phyloP scores from a whole-genome alignment of 1,139 yeast genomes.

The Blastobotrys capitulatus region DNA sequence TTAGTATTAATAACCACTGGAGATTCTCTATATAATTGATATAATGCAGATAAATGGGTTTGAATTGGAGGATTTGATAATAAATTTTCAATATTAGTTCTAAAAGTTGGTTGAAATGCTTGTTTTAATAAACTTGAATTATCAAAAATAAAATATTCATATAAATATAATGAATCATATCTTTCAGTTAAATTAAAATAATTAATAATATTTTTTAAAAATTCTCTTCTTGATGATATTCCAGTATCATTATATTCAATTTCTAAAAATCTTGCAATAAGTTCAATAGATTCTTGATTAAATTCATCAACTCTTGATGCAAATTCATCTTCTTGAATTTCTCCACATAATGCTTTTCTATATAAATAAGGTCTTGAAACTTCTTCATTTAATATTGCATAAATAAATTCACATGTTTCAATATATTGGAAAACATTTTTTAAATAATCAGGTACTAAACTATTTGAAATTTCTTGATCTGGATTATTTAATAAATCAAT shows the following conservation, averaged over 20 bases:
- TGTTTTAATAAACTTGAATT: slow-evolving; percentile 25
- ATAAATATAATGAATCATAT: slow-evolving; percentile 15
- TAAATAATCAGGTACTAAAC: not conserved
- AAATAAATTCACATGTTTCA: not conserved
- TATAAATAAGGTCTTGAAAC: not conserved
- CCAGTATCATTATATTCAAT: not conserved
- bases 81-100: slow-evolving; percentile 36
- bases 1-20: slow-evolving; percentile 65
- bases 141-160: slow-evolving; percentile 27
- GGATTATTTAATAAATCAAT: not conserved
- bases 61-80: slow-evolving; percentile 35
- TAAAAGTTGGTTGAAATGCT: slow-evolving; percentile 38
- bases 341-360: slow-evolving; percentile 4
- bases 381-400: not conserved
- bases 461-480: not conserved
- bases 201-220: not conserved
- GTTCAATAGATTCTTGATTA: not conserved
- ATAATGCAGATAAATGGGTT: slow-evolving; percentile 48
- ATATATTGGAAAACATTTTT: not conserved
- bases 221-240: not conserved
- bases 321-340: slow-evolving; percentile 1
- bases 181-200: not conserved
- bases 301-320: slow-evolving; percentile 7
- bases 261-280: not conserved
- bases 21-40: slow-evolving; percentile 74